Evolutionary conservation across 1,284 basidiomycete species (phyloP).

Genomic region (Exobasidium rhododendri): DNA sequence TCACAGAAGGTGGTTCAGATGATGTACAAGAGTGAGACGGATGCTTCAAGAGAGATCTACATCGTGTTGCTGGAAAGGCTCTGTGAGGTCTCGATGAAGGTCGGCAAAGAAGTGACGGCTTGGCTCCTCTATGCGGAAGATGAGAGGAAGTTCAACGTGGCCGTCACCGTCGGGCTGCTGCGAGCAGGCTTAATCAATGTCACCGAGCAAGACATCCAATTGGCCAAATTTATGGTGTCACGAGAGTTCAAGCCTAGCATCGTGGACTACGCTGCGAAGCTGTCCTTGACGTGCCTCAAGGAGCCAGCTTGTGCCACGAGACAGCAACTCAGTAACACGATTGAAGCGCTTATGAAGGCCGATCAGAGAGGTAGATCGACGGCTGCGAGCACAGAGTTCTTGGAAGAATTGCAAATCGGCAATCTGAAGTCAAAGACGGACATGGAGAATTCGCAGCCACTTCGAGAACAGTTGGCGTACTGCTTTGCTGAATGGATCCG

Average conservation of each 20-base stretch:
- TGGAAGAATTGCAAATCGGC: conserved; percentile 64
- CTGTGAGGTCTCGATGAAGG: conserved; percentile 83
- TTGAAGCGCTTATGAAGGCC: conserved; percentile 68
- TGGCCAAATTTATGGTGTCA: conserved; percentile 76
- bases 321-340: conserved; percentile 73
- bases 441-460: conserved; percentile 37
- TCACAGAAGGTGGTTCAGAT: conserved; percentile 81
- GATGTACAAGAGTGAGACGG: conserved; percentile 48
- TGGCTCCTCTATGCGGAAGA: conserved; percentile 98
- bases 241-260: conserved; percentile 70
- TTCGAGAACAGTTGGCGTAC: conserved; percentile 62
- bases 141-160: conserved; percentile 86
- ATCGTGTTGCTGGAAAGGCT: conserved; percentile 82
- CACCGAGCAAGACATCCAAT: conserved; percentile 79
- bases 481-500: conserved; percentile 81
- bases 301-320: conserved; percentile 70
- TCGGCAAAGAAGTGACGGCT: conserved; percentile 91
- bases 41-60: conserved; percentile 60
- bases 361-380: conserved; percentile 72
- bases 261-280: conserved; percentile 75
- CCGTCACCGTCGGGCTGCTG: conserved; percentile 84
- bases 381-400: conserved; percentile 65
- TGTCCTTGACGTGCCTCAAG: conserved; percentile 82
- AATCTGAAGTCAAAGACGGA: conserved; percentile 54
- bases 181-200: conserved; percentile 77